Conservation (phyloP, 2,329 filamentous ascomycete genomes). For the Cladophialophora yegresii region DNA sequence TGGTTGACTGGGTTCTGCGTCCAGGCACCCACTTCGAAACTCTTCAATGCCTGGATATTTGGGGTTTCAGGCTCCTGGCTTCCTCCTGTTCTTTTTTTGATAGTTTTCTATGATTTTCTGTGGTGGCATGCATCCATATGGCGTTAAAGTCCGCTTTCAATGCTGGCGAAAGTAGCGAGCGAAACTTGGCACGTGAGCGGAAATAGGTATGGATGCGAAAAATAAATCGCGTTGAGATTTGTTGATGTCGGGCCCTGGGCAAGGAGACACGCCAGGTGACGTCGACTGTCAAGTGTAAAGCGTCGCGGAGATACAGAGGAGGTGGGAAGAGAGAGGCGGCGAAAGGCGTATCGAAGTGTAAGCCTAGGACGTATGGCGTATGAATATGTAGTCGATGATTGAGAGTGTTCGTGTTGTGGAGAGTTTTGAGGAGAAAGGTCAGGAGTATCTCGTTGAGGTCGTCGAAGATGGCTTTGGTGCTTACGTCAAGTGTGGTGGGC, state of each 20-base stretch:
- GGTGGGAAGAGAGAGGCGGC: background rate
- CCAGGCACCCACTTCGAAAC: background rate
- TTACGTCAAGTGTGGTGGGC: constrained; percentile 5
- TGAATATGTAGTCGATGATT: background rate
- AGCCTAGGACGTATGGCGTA: background rate
- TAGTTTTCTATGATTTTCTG: constrained; percentile 16
- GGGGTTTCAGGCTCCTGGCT: constrained; percentile 19
- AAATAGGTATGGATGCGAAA: constrained; percentile 1
- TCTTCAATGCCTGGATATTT: background rate
- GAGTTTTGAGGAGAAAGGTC: background rate
- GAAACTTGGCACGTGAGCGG: too few relatives aligned
- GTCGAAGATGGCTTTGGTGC: background rate
- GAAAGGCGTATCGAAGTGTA: background rate
- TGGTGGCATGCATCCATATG: constrained; percentile 19
- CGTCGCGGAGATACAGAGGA: background rate
- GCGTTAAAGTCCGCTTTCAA: background rate
- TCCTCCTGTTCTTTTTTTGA: constrained; percentile 36
- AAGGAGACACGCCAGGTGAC: constrained; percentile 8
- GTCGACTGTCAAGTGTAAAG: constrained; percentile 4
- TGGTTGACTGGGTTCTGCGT: background rate
- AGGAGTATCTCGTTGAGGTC: background rate
- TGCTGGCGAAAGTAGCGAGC: background rate
- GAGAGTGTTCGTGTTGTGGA: background rate
- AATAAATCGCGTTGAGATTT: constrained; percentile 5
- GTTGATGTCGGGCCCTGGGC: constrained; percentile 8